These are phyloP conservation scores for Solanum chiquidenum DNA, from an alignment of 257 asterid genomes.

Conservation along the genomic window DNA sequence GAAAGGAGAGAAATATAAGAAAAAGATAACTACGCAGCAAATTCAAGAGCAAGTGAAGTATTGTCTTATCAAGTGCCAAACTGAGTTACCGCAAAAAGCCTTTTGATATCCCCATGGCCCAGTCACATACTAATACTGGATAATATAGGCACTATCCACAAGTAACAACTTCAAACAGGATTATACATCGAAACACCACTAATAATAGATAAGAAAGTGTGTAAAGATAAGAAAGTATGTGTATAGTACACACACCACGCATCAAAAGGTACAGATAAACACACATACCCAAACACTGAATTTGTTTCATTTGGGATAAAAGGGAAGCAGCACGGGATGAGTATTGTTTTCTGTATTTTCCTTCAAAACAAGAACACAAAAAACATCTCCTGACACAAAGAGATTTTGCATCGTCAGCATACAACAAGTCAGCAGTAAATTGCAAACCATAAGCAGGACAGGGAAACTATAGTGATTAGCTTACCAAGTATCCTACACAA, in stretches of 20 bases:
- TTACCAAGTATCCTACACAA: background rate
- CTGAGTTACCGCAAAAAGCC: background rate
- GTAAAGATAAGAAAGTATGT: background rate
- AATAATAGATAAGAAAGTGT: background rate
- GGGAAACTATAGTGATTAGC: background rate
- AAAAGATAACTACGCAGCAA: background rate
- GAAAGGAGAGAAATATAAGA: background rate
- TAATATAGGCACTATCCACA: background rate
- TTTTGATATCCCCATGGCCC: background rate
- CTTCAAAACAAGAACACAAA: background rate
- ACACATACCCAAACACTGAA: background rate
- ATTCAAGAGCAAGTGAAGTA: background rate
- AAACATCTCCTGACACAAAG: background rate
- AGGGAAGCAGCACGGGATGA: background rate
- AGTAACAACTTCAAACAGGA: background rate
- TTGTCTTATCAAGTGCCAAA: background rate
- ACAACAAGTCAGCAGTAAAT: background rate
- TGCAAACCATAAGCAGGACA: background rate
- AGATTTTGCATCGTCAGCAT: background rate
- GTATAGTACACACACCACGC: background rate
- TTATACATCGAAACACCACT: background rate
- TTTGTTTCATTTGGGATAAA: background rate
- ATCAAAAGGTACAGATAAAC: background rate
- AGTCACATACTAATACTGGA: background rate
- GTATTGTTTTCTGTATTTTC: background rate